These are phyloP conservation scores for Cercospora sp. DNA, from an alignment of 2,329 filamentous ascomycete species.

Conservation along the genomic window DNA sequence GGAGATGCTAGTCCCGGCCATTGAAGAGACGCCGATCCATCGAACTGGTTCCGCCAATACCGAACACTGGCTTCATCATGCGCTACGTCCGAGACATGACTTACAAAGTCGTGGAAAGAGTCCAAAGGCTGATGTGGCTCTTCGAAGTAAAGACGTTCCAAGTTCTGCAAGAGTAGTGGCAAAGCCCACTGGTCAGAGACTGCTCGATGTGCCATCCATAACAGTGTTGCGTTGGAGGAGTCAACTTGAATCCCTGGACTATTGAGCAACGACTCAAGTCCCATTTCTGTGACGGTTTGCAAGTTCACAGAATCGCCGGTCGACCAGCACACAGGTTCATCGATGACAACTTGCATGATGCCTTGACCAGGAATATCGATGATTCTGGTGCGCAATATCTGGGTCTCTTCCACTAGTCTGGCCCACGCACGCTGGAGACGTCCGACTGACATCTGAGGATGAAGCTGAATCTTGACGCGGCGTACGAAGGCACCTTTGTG, in stretches of 20 bases:
- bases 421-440: slow-evolving; percentile 43
- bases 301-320: neutral
- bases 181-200: slow-evolving; percentile 45
- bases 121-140: neutral
- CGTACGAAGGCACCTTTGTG: slow-evolving; percentile 56
- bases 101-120: slow-evolving; percentile 1
- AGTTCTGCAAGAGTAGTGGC: slow-evolving; percentile 40
- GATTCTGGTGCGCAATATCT: slow-evolving; percentile 43
- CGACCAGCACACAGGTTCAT: neutral
- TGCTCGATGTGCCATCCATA: slow-evolving; percentile 39
- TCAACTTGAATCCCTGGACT: neutral
- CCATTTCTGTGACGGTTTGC: neutral
- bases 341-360: slow-evolving; percentile 23
- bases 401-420: slow-evolving; percentile 33
- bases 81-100: neutral
- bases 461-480: slow-evolving; percentile 32
- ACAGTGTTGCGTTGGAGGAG: neutral
- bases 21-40: slow-evolving; percentile 35
- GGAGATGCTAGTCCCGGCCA: slow-evolving; percentile 39
- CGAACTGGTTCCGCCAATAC: slow-evolving; percentile 24
- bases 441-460: slow-evolving; percentile 35
- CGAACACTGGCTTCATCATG: neutral
- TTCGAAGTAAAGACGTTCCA: slow-evolving; percentile 21
- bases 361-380: slow-evolving; percentile 14
- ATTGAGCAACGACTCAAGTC: neutral